phyloP scores from a whole-genome alignment of 306 rosid genomes.

The Trifolium repens region DNA sequence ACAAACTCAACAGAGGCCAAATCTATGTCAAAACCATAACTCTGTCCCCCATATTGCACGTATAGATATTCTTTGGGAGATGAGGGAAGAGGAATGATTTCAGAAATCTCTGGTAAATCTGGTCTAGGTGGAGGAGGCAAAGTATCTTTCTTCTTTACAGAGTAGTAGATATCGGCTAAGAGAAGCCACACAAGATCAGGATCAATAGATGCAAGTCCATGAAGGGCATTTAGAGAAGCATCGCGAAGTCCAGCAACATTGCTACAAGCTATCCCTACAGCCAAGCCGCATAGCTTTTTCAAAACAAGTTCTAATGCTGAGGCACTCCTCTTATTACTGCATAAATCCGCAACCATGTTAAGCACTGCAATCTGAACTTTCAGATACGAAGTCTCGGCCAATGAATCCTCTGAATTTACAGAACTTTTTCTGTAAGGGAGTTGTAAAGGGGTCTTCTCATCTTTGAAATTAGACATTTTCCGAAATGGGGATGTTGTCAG shows the following conservation, averaged over 20 bases:
- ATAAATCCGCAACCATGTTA: conserved; percentile 81
- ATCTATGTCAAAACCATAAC: conserved; percentile 77
- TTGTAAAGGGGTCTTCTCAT: conserved; percentile 64
- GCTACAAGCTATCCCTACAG: conserved; percentile 87
- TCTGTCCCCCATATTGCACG: conserved; percentile 81
- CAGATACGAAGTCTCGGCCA: conserved; percentile 76
- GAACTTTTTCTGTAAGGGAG: conserved; percentile 78
- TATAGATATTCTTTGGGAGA: conserved; percentile 67
- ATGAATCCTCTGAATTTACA: conserved; percentile 53
- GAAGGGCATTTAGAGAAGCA: conserved; percentile 77
- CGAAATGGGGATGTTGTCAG: conserved; percentile 70
- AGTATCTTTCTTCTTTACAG: conserved; percentile 51
- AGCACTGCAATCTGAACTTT: conserved; percentile 88
- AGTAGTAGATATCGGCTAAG: conserved; percentile 79
- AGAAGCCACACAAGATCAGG: conserved; percentile 98
- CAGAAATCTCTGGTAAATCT: conserved; percentile 57
- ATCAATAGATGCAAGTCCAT: conserved; percentile 79
- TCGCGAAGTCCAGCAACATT: conserved; percentile 74
- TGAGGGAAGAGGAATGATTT: conserved; percentile 64
- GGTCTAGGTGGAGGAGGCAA: conserved; percentile 61
- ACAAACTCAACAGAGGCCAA: conserved; percentile 63
- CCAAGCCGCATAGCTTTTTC: conserved; percentile 77
- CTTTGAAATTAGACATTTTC: conserved; percentile 52
- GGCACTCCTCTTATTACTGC: conserved; percentile 62
- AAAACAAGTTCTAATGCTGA: conserved; percentile 73